These are phyloP conservation scores for Coemansia sp. DNA, from an alignment of 192 early-diverging fungal species.

Conservation along the genomic window DNA sequence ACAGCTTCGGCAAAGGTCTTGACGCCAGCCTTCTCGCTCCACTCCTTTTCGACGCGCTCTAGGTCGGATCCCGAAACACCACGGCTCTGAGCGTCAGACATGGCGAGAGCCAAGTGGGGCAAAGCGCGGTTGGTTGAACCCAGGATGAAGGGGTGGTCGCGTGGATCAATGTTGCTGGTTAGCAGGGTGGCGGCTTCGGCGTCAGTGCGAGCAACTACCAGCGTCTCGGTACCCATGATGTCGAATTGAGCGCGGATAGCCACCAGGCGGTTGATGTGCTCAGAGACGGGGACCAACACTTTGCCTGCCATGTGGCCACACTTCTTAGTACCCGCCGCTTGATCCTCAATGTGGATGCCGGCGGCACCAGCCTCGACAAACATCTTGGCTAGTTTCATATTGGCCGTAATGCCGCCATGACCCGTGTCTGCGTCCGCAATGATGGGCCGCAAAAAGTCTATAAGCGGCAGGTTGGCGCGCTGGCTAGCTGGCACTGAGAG, in stretches of 20 bases:
- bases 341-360: slow-evolving; percentile 93
- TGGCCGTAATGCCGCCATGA: slow-evolving; percentile 97
- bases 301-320: slow-evolving; percentile 99
- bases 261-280: slow-evolving; percentile 96
- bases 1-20: slow-evolving; percentile 84
- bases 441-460: slow-evolving; percentile 93
- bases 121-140: slow-evolving; percentile 86
- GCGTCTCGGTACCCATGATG: slow-evolving; percentile 96
- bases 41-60: slow-evolving; percentile 81
- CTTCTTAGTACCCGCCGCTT: slow-evolving; percentile 95
- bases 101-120: slow-evolving; percentile 70
- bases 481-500: slow-evolving; percentile 65
- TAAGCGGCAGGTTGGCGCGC: slow-evolving; percentile 70
- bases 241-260: slow-evolving; percentile 96
- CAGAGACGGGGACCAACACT: slow-evolving; percentile 95
- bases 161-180: slow-evolving; percentile 93
- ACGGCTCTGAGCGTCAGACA: slow-evolving; percentile 78
- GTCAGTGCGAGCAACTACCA: slow-evolving; percentile 93
- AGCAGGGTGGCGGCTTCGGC: slow-evolving; percentile 97
- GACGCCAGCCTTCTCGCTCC: slow-evolving; percentile 78
- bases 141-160: slow-evolving; percentile 95
- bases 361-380: slow-evolving; percentile 97
- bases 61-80: slow-evolving; percentile 76
- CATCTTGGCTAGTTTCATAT: slow-evolving; percentile 97
- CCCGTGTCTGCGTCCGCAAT: slow-evolving; percentile 98